Evolutionary conservation across 768 basidiomycete species (phyloP), one percentile per base, ranked within the genome.

Genomic region (Sarcomyxa edulis): DNA sequence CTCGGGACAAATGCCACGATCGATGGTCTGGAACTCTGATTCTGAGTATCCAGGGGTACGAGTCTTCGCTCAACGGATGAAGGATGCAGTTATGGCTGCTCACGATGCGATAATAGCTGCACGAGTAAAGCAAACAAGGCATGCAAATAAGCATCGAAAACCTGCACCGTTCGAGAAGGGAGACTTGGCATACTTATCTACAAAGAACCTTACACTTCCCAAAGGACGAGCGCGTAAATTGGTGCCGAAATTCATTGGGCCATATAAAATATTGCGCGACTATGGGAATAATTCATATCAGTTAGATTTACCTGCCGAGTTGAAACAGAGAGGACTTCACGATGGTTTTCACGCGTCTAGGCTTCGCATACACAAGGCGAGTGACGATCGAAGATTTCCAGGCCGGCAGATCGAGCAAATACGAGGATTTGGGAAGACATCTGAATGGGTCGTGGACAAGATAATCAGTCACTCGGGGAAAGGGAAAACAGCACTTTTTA

Each of bases 261-360:
- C 47, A 0, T 56, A 54, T 32, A 14, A 5, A 3, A 40, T 68
- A 8, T 12, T 35, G 7, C 20, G 42, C 20, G 29, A 23, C 31
- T 46, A 3, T 21, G 41, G 35, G 14, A 48, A 28, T 44, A 32
- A 37, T 15, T 4, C 32, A n/a, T 30, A 21, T 41, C 1, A 44
- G 25, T 1, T 44, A 14, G 15, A 51, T 40, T 15, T 53, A 30
- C 15, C 52, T 34, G 0, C 37, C 33, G 0, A 20, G 33, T 42
- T 55, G 3, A 45, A 43, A 12, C 57, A 39, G 4, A 26, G 21
- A 12, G 47, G 25, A 30, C 45, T 59, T 3, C 52, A 56, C 35
- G 52, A 55, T 5, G 54, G 45, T 0, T 68, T 66, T 48, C 65
- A 69, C 29, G 46, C 52, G 1, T 56, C 55, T 6, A 45, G 58